A percentile compares a stretch with the other conserved stretches of the same genome.
phyloP scores from a whole-genome alignment of 2,329 filamentous ascomycete genomes.

The Talaromyces rugulosus region DNA sequence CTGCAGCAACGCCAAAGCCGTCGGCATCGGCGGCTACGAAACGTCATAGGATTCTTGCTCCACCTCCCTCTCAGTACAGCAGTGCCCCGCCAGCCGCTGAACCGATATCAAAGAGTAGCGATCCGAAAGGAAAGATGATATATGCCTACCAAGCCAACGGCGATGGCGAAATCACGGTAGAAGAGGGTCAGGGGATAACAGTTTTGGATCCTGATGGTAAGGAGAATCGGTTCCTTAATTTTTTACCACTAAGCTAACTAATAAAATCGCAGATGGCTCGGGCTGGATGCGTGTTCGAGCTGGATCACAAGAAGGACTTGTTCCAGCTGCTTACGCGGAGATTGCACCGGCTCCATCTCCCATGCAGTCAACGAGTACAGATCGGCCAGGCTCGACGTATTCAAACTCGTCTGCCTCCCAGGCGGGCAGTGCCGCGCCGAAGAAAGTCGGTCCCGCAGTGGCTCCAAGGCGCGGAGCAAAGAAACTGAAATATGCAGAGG shows the following conservation, averaged over 20 bases:
- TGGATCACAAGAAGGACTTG: slow-evolving; percentile 71
- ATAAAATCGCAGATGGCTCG: slow-evolving; percentile 63
- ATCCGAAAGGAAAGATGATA: slow-evolving; percentile 79
- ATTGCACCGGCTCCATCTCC: slow-evolving; percentile 47
- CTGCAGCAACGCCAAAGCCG: slow-evolving; percentile 33
- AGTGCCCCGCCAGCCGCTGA: slow-evolving; percentile 55
- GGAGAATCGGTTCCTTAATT: slow-evolving; percentile 26
- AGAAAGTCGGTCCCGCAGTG: slow-evolving; percentile 88
- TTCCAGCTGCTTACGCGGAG: slow-evolving; percentile 84
- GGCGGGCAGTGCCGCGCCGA: slow-evolving; percentile 51
- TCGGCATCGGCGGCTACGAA: slow-evolving; percentile 24
- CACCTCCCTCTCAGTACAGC: slow-evolving; percentile 78
- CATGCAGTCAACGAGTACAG: slow-evolving; percentile 25
- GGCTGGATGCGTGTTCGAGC: slow-evolving; percentile 86
- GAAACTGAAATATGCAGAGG: slow-evolving; percentile 90
- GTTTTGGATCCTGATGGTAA: slow-evolving; percentile 86
- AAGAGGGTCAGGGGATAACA: slow-evolving; percentile 72
- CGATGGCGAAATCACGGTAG: slow-evolving; percentile 74
- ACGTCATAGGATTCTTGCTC: slow-evolving; percentile 76
- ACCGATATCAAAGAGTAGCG: slow-evolving; percentile 38
- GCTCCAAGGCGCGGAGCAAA: slow-evolving; percentile 87
- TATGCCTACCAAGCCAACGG: slow-evolving; percentile 79
- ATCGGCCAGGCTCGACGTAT: slow-evolving; percentile 68
- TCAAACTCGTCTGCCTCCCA: slow-evolving; percentile 73
- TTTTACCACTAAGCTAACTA: slow-evolving; percentile 5